These are phyloP conservation scores for Pedinophyceae sp. DNA, from an alignment of 139 green algal species.

Conservation along the genomic window DNA sequence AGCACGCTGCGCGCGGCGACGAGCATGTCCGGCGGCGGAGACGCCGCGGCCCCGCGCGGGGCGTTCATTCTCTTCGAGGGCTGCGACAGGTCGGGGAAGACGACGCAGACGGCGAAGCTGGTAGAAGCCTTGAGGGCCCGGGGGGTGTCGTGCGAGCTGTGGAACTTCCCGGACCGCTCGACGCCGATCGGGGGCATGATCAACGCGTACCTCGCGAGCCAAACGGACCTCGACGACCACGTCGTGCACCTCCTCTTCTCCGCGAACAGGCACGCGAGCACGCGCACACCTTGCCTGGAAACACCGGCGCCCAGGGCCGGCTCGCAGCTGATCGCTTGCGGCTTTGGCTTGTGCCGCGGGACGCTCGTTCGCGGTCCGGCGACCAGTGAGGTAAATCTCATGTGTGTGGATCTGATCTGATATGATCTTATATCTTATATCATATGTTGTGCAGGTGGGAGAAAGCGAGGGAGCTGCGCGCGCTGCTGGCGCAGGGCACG, in stretches of 20 bases:
- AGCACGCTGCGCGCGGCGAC: too few species aligned
- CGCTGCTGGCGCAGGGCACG: constrained; percentile 40
- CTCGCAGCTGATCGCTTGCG: neutral
- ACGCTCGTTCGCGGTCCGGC: neutral
- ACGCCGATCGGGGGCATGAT: constrained; percentile 73
- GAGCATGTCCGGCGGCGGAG: too few species aligned
- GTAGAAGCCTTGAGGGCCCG: constrained; percentile 35
- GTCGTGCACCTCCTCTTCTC: constrained; percentile 83
- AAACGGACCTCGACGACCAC: constrained; percentile 48
- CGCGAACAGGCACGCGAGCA: constrained; percentile 66
- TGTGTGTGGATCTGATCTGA: too few species aligned
- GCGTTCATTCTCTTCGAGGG: constrained; percentile 92
- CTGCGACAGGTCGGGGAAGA: constrained; percentile 85
- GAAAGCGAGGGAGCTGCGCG: constrained; percentile 25
- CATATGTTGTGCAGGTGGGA: neutral
- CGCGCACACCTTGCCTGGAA: neutral
- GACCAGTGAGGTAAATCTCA: neutral
- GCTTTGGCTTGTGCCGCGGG: neutral
- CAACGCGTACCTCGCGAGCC: constrained; percentile 59
- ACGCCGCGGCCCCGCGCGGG: constrained; percentile 41
- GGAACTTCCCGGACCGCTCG: constrained; percentile 81
- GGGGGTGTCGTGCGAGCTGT: constrained; percentile 39
- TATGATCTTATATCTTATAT: neutral
- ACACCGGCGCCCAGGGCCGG: neutral
- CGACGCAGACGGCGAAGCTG: constrained; percentile 66